Evolutionary conservation across 2,329 filamentous ascomycete species (phyloP).

Genomic region (Macrophomina pseudophaseolina): DNA sequence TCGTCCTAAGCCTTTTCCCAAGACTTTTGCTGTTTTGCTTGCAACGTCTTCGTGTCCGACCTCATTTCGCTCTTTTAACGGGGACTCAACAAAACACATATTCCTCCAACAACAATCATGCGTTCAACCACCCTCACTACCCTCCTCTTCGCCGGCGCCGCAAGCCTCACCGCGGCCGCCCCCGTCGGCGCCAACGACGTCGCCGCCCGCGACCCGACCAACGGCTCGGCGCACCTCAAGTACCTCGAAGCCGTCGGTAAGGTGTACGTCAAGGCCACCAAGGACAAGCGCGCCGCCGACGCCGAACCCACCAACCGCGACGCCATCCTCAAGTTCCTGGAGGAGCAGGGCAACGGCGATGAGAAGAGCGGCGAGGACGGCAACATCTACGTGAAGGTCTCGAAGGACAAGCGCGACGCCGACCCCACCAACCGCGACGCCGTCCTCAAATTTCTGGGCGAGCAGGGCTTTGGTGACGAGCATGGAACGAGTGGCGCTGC

Average conservation of each 20-base stretch:
- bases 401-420: too few relatives aligned
- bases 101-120: not conserved
- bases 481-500: too few relatives aligned
- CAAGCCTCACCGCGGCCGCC: conserved; percentile 12
- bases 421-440: conserved; percentile 4
- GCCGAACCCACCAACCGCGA: not conserved
- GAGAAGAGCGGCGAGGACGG: not conserved
- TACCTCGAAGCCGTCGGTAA: not conserved
- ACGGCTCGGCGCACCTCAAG: not conserved
- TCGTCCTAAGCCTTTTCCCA: conserved; percentile 1
- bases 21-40: not conserved
- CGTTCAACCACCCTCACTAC: conserved; percentile 8
- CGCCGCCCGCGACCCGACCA: not conserved
- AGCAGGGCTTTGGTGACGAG: conserved; percentile 3
- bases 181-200: not conserved
- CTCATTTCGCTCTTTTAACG: conserved; percentile 3
- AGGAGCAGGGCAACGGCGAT: not conserved
- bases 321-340: not conserved
- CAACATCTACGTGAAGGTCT: not conserved
- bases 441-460: not conserved
- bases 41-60: conserved; percentile 14
- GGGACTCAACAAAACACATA: not conserved
- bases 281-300: not conserved
- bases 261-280: not conserved
- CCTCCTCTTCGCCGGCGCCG: not conserved